Base-by-base conservation (phyloP, 2,329 filamentous ascomycete genomes). In the Gremmenia infestans region DNA sequence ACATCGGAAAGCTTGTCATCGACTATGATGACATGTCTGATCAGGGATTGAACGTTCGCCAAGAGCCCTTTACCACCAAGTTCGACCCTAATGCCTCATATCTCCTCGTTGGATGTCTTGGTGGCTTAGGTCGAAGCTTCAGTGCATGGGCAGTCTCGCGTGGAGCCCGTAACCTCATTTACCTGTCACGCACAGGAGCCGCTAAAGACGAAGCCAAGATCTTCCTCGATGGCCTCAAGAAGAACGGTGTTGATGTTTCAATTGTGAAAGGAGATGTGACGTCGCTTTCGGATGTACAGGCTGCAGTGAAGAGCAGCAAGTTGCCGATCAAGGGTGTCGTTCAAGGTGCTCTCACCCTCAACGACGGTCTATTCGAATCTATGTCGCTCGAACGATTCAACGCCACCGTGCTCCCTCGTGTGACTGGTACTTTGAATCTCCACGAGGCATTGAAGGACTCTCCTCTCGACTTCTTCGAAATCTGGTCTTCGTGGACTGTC, bases 381-480 rank as follows among this genome's bases (percentile, higher is more conserved):
- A 49, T 49, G 47, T 15, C 25, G n/a, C 14, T 45, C 9, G 42
- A 45, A 11, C 14, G 17, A n/a, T 45, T 45, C n/a, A 45, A 45
- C 14, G 42, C 42, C 7, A 45, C 42, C 3, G 14, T 7, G 9
- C 14, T 71, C 12, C 79, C 80, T 57, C 83, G 82, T 65, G 76
- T 80, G 0, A 70, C 75, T 3, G 79, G 78, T 6, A 77, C 76
- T 2, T 78, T 76, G 74, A 82, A 83, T 64, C 73, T 81, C 52
- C 78, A 82, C 63, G 15, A 53, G 4, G 22, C 42, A 11, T n/a
- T 28, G 7, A 19, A 45, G 9, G n/a, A n/a, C n/a, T n/a, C n/a
- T n/a, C n/a, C n/a, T 7, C 60, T 75, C 12, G 72, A 74, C 42
- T 75, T 74, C 57, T 74, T 74, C 61, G 57, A 74, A 32, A 53